phyloP scores from a whole-genome alignment of 1,284 basidiomycete species.

The Phylloporus gajari region DNA sequence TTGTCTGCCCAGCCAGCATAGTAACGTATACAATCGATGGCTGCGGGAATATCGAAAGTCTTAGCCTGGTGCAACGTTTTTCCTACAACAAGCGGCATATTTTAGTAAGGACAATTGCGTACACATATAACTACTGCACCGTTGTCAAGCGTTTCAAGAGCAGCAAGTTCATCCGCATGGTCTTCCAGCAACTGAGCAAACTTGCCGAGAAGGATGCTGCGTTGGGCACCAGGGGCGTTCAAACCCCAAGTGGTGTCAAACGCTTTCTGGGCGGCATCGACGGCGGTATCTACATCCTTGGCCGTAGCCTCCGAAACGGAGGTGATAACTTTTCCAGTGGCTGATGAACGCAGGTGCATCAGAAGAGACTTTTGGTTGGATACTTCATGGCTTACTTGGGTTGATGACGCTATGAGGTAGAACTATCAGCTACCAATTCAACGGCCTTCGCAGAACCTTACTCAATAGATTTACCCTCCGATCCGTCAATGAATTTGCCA shows the following conservation, averaged over 20 bases:
- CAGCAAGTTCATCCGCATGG: conserved; percentile 69
- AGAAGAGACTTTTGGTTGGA: not conserved
- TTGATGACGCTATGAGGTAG: conserved; percentile 70
- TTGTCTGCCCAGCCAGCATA: conserved; percentile 90
- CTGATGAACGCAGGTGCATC: conserved; percentile 35
- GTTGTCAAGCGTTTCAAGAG: conserved; percentile 67
- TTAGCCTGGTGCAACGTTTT: conserved; percentile 85
- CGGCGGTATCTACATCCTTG: conserved; percentile 81
- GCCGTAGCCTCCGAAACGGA: conserved; percentile 73
- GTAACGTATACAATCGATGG: conserved; percentile 79
- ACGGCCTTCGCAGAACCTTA: conserved; percentile 47
- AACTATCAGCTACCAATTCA: not conserved
- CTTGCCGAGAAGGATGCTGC: conserved; percentile 63
- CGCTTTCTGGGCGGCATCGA: conserved; percentile 81
- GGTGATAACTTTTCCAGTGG: conserved; percentile 78
- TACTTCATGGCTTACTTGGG: conserved; percentile 57
- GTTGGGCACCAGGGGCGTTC: conserved; percentile 57
- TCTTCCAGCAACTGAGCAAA: conserved; percentile 66
- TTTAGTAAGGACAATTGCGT: not conserved
- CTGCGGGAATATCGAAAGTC: conserved; percentile 72
- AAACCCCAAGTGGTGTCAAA: conserved; percentile 70
- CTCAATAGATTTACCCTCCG: conserved; percentile 74
- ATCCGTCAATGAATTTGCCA: conserved; percentile 82
- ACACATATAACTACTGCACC: conserved; percentile 36
- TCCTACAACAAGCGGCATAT: conserved; percentile 44